phyloP scores from a whole-genome alignment of 345 rosid genomes.

The Chamaenerion angustifolium region DNA sequence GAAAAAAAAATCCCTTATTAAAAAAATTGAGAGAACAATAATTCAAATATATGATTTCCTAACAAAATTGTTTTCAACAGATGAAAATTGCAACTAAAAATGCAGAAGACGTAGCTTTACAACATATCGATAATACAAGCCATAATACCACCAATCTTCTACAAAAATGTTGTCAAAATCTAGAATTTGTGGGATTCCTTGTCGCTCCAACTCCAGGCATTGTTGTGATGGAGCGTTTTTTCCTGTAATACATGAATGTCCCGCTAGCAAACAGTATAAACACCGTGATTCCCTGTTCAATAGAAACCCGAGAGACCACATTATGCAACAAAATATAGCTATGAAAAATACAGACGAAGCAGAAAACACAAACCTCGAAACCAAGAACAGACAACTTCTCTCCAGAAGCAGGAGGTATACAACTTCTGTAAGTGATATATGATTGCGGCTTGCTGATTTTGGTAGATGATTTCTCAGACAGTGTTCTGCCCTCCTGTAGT shows the following conservation, averaged over 20 bases:
- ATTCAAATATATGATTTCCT: background rate
- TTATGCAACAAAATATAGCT: no score
- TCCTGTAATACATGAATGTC: constrained; percentile 43
- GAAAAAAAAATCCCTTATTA: no score
- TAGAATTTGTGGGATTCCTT: constrained; percentile 46
- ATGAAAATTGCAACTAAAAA: background rate
- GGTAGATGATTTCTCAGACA: constrained; percentile 29
- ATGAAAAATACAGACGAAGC: no score
- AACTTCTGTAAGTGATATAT: constrained; percentile 78
- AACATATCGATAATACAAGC: background rate
- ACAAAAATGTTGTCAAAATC: constrained; percentile 26
- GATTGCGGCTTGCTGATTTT: constrained; percentile 22
- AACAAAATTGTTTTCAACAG: background rate
- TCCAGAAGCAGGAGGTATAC: constrained; percentile 50
- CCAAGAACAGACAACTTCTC: constrained; percentile 71
- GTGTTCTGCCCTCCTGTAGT: constrained; percentile 22
- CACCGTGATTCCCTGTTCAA: constrained; percentile 40
- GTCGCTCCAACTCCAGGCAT: constrained; percentile 41
- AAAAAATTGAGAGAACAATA: no score
- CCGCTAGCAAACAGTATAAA: constrained; percentile 51
- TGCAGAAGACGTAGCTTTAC: background rate
- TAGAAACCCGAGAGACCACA: no score
- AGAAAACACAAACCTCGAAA: constrained; percentile 54
- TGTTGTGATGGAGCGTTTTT: constrained; percentile 29
- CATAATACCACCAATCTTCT: background rate